phyloP scores from a whole-genome alignment of 352 stramenopile species.

The Globisporangium splendens region DNA sequence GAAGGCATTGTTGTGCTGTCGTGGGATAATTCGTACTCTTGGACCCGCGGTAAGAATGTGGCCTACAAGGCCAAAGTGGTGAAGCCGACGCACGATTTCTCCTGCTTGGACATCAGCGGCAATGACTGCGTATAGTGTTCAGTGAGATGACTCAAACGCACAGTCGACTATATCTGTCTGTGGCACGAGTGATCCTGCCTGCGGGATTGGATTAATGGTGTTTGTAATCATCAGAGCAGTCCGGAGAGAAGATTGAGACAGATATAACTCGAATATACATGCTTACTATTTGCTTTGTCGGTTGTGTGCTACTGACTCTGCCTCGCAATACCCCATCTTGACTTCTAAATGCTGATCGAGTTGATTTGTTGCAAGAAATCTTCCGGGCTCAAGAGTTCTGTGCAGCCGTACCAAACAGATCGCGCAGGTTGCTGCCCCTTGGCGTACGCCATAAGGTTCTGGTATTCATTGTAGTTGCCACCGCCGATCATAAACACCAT shows the following conservation, averaged over 20 bases:
- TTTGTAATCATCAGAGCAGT: too few relatives aligned
- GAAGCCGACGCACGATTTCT: constrained; percentile 75
- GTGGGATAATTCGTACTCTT: constrained; percentile 75
- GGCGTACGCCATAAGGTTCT: constrained; percentile 81
- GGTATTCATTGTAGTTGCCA: constrained; percentile 88
- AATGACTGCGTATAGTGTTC: constrained; percentile 57
- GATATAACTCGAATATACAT: neutral
- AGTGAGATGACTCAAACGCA: too few relatives aligned
- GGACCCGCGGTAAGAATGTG: constrained; percentile 60
- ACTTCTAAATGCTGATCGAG: constrained; percentile 49
- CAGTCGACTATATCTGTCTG: too few relatives aligned
- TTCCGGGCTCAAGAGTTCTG: constrained; percentile 85
- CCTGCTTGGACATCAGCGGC: constrained; percentile 65
- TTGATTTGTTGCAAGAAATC: constrained; percentile 87
- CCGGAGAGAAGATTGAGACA: too few relatives aligned
- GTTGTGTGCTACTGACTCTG: neutral
- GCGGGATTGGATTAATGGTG: too few relatives aligned
- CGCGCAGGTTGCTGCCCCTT: constrained; percentile 64
- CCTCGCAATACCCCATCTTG: neutral
- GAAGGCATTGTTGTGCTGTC: constrained; percentile 67
- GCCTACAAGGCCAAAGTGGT: constrained; percentile 80
- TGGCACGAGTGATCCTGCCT: too few relatives aligned
- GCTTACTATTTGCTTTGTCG: neutral
- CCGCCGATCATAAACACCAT: constrained; percentile 89
- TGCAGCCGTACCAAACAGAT: constrained; percentile 87